phyloP scores from a whole-genome alignment of 2,329 filamentous ascomycete species.

The Periconia sp. region DNA sequence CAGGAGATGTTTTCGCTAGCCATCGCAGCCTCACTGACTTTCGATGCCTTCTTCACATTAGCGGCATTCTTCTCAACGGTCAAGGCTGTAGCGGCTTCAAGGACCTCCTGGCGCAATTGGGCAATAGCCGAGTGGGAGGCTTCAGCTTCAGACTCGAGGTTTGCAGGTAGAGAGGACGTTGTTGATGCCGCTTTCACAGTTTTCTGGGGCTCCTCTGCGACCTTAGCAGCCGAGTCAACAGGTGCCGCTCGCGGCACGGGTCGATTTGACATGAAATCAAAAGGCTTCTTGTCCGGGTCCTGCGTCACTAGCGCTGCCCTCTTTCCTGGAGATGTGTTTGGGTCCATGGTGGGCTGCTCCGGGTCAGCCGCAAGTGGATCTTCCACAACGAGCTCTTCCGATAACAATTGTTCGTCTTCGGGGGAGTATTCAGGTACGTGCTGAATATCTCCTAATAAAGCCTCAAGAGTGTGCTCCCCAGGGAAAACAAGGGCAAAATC shows the following conservation, averaged over 20 bases:
- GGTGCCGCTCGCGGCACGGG: conserved; percentile 33
- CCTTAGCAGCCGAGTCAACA: conserved; percentile 33
- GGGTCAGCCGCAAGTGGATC: conserved; percentile 13
- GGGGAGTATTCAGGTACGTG: conserved; percentile 19
- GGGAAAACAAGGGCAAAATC: conserved; percentile 31
- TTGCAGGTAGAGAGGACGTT: neutral
- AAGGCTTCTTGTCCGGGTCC: conserved; percentile 34
- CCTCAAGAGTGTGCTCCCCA: conserved; percentile 19
- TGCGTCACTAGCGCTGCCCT: conserved; percentile 34
- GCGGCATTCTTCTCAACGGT: conserved; percentile 20
- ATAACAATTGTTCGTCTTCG: conserved; percentile 24
- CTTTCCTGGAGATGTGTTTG: conserved; percentile 31
- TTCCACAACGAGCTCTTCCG: conserved; percentile 17
- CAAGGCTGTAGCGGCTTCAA: conserved; percentile 24
- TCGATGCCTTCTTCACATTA: too few relatives aligned
- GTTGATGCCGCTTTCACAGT: conserved; percentile 11
- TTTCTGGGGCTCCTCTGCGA: conserved; percentile 45
- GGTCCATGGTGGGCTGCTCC: conserved; percentile 33
- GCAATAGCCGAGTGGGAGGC: conserved; percentile 2
- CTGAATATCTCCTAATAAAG: conserved; percentile 31
- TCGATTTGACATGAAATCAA: conserved; percentile 46
- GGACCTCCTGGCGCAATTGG: conserved; percentile 15
- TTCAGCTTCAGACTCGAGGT: neutral
- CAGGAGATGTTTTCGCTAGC: conserved; percentile 9
- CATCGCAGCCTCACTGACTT: too few relatives aligned